Evolutionary conservation across 2,329 filamentous ascomycete genomes (phyloP), one percentile per base, ranked within the genome.

Genomic region (Saccharata proteae): DNA sequence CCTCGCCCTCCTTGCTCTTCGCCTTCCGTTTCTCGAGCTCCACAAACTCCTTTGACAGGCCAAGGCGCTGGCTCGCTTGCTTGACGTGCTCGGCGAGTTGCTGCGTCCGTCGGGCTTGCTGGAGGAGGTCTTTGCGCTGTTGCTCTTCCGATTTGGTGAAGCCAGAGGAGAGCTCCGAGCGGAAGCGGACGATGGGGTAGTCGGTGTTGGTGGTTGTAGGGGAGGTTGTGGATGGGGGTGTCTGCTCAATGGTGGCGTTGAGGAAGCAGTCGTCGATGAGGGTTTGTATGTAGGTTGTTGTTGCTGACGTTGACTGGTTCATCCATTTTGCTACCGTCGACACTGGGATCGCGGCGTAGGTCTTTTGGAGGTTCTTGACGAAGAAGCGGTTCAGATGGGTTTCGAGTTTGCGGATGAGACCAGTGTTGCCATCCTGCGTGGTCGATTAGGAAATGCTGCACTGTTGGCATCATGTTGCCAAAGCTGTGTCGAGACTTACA

Each of bases 371-470:
- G 37, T 74, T 74, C 19, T 78, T 63, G 35, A 96, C 72, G 37
- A 80, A 76, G 61, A 79, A 84, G 44, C 76, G 74, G 43, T 80
- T 74, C 48, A 86, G 82, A 7, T 80, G 74, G 13, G 69, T 61
- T 22, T 79, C 52, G 8, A 88, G 76, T 49, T 83, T 74, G 4
- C 63, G 58, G 9, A 93, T 64, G 10, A 96, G 68, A 3, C 76
- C 71, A 4, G 60, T 54, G 46, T 92, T 96, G 27, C 72, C 71
- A 44, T 96, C 85, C 42, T 70, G 35, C 33, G 42, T 43, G 13
- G n/a, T 14, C 7, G 19, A 21, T 21, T n/a, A 21, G 13, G 31
- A 12, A 36, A 35, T 32, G 41, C 32, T n/a, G n/a, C n/a, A n/a
- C 20, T 22, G n/a, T 22, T 22, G 17, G 27, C 17, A 30, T 13